Percentiles rank a stretch among this genome's conserved stretches.
Evolutionary conservation across 495 filamentous ascomycete species (phyloP).

Genomic region (Hyaloscypha finlandica): DNA sequence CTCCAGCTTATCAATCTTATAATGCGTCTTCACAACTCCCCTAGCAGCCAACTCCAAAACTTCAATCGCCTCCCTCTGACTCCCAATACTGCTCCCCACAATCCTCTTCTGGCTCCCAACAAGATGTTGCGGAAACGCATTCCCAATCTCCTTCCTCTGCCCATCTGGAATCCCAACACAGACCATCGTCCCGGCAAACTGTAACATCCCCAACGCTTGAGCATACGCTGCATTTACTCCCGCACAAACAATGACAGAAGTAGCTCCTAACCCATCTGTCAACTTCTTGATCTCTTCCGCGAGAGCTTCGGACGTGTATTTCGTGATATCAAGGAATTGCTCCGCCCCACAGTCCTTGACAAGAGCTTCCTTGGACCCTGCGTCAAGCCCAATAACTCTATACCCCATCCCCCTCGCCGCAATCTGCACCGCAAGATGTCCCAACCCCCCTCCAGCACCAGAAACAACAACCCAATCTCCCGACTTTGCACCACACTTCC

Average conservation of each 20-base stretch:
- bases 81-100: slow-evolving; percentile 62
- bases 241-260: slow-evolving; percentile 63
- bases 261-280: slow-evolving; percentile 57
- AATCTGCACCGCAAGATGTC: slow-evolving; percentile 62
- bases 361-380: slow-evolving; percentile 57
- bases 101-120: slow-evolving; percentile 55
- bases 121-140: slow-evolving; percentile 50
- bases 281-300: slow-evolving; percentile 51
- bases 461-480: slow-evolving; percentile 66
- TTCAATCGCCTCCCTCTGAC: slow-evolving; percentile 64
- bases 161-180: slow-evolving; percentile 62
- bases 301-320: slow-evolving; percentile 42
- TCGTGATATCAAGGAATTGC: slow-evolving; percentile 64
- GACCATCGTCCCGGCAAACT: slow-evolving; percentile 60
- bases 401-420: slow-evolving; percentile 59
- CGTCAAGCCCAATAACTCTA: slow-evolving; percentile 70
- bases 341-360: slow-evolving; percentile 62
- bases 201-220: slow-evolving; percentile 54
- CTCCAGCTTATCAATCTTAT: slow-evolving; percentile 58
- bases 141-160: slow-evolving; percentile 55
- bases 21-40: slow-evolving; percentile 61
- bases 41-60: slow-evolving; percentile 60
- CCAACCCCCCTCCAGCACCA: slow-evolving; percentile 66
- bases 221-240: slow-evolving; percentile 64
- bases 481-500: slow-evolving; percentile 53